A percentile compares a stretch with the other conserved stretches of the same genome.
Conservation (phyloP, 495 filamentous ascomycete genomes). For the Achaetomiella virescens region DNA sequence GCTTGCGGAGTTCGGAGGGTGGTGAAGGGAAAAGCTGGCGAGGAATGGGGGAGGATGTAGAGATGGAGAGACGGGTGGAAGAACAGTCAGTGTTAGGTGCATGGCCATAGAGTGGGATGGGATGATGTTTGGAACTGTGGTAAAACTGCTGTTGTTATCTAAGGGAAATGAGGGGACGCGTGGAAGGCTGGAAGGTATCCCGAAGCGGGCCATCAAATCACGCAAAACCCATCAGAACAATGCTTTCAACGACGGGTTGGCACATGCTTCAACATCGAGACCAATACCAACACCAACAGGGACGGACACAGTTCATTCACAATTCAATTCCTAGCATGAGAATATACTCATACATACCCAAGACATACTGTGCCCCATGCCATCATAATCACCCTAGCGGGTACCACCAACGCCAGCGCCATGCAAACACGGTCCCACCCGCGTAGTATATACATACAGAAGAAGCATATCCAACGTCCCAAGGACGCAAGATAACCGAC, state of each 20-base stretch:
- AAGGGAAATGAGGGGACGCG: no score
- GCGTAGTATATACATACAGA: conserved; percentile 11
- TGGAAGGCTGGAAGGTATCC: no score
- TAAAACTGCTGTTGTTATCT: no score
- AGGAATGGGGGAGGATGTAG: neutral
- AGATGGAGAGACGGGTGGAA: neutral
- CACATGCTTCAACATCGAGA: no score
- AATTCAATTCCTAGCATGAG: conserved; percentile 8
- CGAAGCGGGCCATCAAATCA: no score
- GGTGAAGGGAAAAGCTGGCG: no score
- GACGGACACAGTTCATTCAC: neutral
- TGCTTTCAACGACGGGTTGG: no score
- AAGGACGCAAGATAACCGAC: conserved; percentile 2
- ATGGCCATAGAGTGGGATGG: no score
- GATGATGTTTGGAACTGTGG: no score
- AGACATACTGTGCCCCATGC: conserved; percentile 12
- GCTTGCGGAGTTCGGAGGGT: neutral
- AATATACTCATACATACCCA: conserved; percentile 24
- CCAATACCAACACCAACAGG: neutral
- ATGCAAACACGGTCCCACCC: conserved; percentile 8
- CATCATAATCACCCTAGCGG: neutral
- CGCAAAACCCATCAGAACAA: no score
- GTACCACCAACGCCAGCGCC: conserved; percentile 11
- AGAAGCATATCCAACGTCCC: conserved; percentile 17
- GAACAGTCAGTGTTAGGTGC: no score